A percentile compares a stretch with the other conserved stretches of the same genome.
phyloP scores from a whole-genome alignment of 2,329 filamentous ascomycete species.

The Aspergillus niger region DNA sequence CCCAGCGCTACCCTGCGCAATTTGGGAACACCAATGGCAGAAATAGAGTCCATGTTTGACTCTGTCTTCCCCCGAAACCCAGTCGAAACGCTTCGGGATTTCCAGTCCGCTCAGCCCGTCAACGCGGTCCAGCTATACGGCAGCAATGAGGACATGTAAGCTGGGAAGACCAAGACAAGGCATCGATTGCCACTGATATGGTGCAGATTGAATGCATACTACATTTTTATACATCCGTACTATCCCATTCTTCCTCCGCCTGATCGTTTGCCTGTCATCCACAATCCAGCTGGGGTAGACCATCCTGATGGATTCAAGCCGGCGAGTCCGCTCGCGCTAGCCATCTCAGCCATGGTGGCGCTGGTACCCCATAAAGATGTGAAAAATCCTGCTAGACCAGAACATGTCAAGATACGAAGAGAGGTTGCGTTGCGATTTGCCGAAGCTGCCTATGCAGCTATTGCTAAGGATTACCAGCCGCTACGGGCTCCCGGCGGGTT shows the following conservation, averaged over 20 bases:
- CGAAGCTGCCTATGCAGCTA: slow-evolving; percentile 25
- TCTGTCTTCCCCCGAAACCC: slow-evolving; percentile 26
- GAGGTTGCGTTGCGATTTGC: slow-evolving; percentile 28
- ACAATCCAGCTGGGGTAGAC: slow-evolving; percentile 16
- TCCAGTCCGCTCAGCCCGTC: not conserved
- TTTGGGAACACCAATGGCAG: slow-evolving; percentile 49
- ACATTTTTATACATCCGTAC: slow-evolving; percentile 34
- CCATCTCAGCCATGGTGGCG: slow-evolving; percentile 31
- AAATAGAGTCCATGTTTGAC: slow-evolving; percentile 54
- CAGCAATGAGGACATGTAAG: slow-evolving; percentile 47
- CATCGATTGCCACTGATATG: not conserved
- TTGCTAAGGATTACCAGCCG: slow-evolving; percentile 31
- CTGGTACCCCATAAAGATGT: slow-evolving; percentile 30
- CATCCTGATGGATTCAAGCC: slow-evolving; percentile 18
- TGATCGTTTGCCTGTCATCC: slow-evolving; percentile 15
- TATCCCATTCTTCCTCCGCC: slow-evolving; percentile 34
- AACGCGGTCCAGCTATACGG: slow-evolving; percentile 47
- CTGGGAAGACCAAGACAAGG: not conserved
- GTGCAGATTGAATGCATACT: slow-evolving; percentile 33
- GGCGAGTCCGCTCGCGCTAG: slow-evolving; percentile 29
- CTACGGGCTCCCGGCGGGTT: slow-evolving; percentile 16
- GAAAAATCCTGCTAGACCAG: slow-evolving; percentile 19
- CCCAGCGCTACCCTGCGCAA: slow-evolving; percentile 53
- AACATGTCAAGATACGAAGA: slow-evolving; percentile 25
- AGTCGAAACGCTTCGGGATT: not conserved